phyloP scores from a whole-genome alignment of 2,329 filamentous ascomycete species.

The Alternaria arbusti region DNA sequence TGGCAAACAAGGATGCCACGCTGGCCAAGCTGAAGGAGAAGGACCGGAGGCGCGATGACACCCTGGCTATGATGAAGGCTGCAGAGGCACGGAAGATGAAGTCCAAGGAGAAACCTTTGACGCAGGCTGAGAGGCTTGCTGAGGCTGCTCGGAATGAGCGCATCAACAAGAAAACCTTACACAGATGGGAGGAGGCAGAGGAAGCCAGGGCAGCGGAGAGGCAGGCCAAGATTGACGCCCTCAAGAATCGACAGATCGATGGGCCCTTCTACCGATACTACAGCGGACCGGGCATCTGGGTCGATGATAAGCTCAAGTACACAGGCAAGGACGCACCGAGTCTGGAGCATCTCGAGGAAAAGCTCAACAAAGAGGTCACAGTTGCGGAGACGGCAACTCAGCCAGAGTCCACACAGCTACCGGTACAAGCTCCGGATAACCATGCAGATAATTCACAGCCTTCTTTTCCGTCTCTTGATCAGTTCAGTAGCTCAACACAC shows the following conservation, averaged over 20 bases:
- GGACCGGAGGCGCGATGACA: conserved; percentile 72
- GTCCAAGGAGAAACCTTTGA: conserved; percentile 79
- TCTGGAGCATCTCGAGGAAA: conserved; percentile 46
- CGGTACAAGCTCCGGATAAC: neutral
- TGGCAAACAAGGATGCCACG: conserved; percentile 62
- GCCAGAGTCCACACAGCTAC: conserved; percentile 8
- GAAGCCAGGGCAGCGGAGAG: conserved; percentile 86
- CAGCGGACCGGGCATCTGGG: conserved; percentile 88
- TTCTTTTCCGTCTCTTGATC: conserved; percentile 3
- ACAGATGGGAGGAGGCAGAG: conserved; percentile 92
- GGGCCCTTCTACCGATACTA: conserved; percentile 91
- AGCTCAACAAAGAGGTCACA: conserved; percentile 39
- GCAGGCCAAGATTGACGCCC: conserved; percentile 79
- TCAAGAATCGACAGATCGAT: conserved; percentile 84
- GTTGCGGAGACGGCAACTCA: conserved; percentile 12
- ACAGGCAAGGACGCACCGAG: conserved; percentile 61
- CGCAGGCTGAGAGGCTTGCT: conserved; percentile 81
- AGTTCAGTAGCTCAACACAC: conserved; percentile 15
- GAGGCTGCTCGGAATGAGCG: conserved; percentile 85
- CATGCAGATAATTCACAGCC: conserved; percentile 2
- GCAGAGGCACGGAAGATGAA: conserved; percentile 71
- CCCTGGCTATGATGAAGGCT: conserved; percentile 68
- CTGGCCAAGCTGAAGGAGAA: conserved; percentile 77
- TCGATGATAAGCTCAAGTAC: conserved; percentile 74
- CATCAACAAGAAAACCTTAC: conserved; percentile 86